These are phyloP conservation scores for Trichomonas vaginalis DNA, from an alignment of 208 protist species.

Conservation along the genomic window DNA sequence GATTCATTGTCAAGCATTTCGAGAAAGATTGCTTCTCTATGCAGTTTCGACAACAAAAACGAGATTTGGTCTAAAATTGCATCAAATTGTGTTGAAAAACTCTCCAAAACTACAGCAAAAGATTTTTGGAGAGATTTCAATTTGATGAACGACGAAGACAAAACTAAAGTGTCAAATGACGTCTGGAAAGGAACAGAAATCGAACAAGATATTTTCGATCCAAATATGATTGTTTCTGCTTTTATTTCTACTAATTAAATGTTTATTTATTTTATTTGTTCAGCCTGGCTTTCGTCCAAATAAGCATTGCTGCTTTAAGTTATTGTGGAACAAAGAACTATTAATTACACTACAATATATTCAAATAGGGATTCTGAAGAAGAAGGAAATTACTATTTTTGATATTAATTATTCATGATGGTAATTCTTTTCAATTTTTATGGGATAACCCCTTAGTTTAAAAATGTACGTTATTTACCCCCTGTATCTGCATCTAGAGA, in stretches of 20 bases:
- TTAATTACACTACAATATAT: too few species aligned
- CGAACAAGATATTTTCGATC: background rate
- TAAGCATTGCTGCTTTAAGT: too few species aligned
- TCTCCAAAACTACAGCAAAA: background rate
- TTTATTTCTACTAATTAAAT: background rate
- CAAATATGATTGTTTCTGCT: background rate
- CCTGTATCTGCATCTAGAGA: too few species aligned
- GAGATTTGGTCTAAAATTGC: background rate
- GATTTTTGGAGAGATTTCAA: background rate
- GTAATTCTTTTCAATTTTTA: too few species aligned
- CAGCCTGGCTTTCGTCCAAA: too few species aligned
- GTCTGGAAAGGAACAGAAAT: background rate
- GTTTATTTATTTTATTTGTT: too few species aligned
- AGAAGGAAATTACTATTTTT: too few species aligned
- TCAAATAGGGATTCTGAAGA: too few species aligned
- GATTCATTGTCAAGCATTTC: background rate
- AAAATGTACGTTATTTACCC: too few species aligned
- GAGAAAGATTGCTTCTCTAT: background rate
- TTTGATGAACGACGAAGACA: background rate
- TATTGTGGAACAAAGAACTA: too few species aligned
- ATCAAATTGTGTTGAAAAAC: background rate
- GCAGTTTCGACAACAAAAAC: background rate
- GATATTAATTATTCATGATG: too few species aligned
- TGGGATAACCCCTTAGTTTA: too few species aligned
- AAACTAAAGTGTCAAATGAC: background rate